phyloP scores from a whole-genome alignment of 306 rosid species.

The Fragaria vesca region DNA sequence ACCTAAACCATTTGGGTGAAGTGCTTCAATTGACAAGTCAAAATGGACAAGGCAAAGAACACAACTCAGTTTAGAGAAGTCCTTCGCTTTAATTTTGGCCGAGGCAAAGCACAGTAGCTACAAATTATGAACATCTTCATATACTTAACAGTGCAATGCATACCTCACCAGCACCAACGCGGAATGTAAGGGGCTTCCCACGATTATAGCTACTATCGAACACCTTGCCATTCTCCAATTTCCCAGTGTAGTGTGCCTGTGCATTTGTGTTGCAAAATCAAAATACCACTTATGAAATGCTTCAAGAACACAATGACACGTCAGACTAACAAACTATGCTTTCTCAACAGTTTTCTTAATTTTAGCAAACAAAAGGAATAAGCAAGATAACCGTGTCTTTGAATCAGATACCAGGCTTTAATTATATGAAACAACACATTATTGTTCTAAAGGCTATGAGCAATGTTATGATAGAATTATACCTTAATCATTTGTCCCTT shows the following conservation, averaged over 20 bases:
- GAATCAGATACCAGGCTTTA: not conserved
- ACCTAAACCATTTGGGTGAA: not conserved
- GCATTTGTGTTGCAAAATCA: not conserved
- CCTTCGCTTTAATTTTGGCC: not conserved
- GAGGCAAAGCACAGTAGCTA: not conserved
- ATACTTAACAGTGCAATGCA: not conserved
- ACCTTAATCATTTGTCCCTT: slow-evolving; percentile 93
- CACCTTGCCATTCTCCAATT: slow-evolving; percentile 81
- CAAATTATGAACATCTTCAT: not conserved
- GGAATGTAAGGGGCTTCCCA: slow-evolving; percentile 82
- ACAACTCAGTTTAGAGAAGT: not conserved
- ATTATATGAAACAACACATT: not conserved
- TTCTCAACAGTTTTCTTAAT: not conserved
- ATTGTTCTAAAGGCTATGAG: not conserved
- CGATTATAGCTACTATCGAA: slow-evolving; percentile 95
- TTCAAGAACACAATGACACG: not conserved
- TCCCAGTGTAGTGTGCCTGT: slow-evolving; percentile 91
- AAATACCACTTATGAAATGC: not conserved
- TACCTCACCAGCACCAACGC: slow-evolving; percentile 97
- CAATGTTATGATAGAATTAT: not conserved
- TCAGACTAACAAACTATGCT: not conserved
- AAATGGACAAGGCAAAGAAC: not conserved
- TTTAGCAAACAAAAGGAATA: not conserved
- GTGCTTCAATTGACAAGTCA: not conserved
- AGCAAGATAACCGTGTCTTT: not conserved